A percentile compares a stretch with the other conserved stretches of the same genome.
These are phyloP conservation scores for Ogataea sp. DNA, from an alignment of 805 yeast species.

Conservation along the genomic window DNA sequence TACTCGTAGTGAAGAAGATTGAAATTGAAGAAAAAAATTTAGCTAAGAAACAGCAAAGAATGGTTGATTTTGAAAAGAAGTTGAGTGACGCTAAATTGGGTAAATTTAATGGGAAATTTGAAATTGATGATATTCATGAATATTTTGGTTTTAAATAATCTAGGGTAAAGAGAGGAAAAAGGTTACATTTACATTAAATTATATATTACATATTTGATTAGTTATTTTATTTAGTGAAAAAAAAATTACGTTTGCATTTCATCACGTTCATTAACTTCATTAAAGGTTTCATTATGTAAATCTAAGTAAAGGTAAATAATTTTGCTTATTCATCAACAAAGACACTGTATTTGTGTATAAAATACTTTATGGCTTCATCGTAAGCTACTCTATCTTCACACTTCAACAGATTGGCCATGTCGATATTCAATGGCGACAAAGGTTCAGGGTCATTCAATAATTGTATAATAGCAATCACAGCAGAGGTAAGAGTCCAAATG, in stretches of 20 bases:
- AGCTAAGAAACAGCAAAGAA: conserved; percentile 9
- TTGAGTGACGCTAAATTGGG: conserved; percentile 18
- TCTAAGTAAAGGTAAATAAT: too few relatives aligned
- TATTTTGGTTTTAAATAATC: conserved; percentile 23
- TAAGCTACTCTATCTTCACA: conserved; percentile 38
- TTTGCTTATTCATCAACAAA: too few relatives aligned
- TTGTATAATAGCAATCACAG: conserved; percentile 48
- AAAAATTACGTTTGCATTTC: background rate
- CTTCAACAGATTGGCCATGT: conserved; percentile 53
- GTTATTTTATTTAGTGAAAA: too few relatives aligned
- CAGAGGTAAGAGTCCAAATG: conserved; percentile 55
- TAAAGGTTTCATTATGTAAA: too few relatives aligned
- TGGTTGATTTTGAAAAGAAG: conserved; percentile 9
- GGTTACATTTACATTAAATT: background rate
- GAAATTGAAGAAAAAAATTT: conserved; percentile 21
- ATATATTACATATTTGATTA: background rate
- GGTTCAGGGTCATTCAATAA: conserved; percentile 61
- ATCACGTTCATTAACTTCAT: too few relatives aligned
- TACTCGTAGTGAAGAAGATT: conserved; percentile 21
- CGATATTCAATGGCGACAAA: conserved; percentile 63
- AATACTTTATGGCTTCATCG: conserved; percentile 32
- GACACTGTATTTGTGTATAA: conserved; percentile 18
- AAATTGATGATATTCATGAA: conserved; percentile 21
- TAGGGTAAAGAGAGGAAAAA: background rate
- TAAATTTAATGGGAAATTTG: conserved; percentile 8